These are phyloP conservation scores for Acer negundo DNA, from an alignment of 345 rosid species.

Conservation along the genomic window DNA sequence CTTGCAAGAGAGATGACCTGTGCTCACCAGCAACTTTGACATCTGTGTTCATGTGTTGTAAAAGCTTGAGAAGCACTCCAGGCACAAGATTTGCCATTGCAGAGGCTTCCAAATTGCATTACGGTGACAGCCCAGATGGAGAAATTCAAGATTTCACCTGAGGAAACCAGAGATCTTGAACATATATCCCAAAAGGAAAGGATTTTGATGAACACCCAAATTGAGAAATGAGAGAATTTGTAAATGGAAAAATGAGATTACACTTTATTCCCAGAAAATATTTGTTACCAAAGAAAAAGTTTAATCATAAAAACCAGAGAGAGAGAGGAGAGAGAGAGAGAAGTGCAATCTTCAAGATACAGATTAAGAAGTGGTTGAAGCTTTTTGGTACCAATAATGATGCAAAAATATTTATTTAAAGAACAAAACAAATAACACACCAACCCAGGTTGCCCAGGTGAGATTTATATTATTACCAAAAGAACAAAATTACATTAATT, in stretches of 20 bases:
- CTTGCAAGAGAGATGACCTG: conserved; percentile 88
- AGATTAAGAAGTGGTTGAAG: conserved; percentile 19
- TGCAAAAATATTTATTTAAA: not conserved
- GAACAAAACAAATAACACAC: conserved; percentile 20
- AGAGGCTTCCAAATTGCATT: conserved; percentile 49
- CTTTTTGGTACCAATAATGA: conserved; percentile 21
- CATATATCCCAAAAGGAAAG: conserved; percentile 18
- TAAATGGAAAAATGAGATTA: conserved; percentile 5
- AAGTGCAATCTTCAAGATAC: conserved; percentile 9
- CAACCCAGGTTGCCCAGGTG: conserved; percentile 25
- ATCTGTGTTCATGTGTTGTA: conserved; percentile 97
- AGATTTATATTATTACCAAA: not conserved
- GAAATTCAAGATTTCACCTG: not conserved
- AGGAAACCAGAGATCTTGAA: conserved; percentile 9
- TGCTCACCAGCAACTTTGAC: conserved; percentile 96
- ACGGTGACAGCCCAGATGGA: conserved; percentile 28
- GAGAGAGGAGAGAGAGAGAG: not conserved
- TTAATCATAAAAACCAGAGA: not conserved
- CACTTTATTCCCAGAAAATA: conserved; percentile 15
- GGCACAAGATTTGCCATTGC: conserved; percentile 95
- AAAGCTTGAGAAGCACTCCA: conserved; percentile 91
- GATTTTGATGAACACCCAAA: conserved; percentile 22
- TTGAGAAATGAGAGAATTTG: not conserved
- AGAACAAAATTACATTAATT: conserved; percentile 7
- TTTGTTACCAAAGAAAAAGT: conserved; percentile 14